phyloP scores from a whole-genome alignment of 2,329 filamentous ascomycete species.

The Phialophora chinensis region DNA sequence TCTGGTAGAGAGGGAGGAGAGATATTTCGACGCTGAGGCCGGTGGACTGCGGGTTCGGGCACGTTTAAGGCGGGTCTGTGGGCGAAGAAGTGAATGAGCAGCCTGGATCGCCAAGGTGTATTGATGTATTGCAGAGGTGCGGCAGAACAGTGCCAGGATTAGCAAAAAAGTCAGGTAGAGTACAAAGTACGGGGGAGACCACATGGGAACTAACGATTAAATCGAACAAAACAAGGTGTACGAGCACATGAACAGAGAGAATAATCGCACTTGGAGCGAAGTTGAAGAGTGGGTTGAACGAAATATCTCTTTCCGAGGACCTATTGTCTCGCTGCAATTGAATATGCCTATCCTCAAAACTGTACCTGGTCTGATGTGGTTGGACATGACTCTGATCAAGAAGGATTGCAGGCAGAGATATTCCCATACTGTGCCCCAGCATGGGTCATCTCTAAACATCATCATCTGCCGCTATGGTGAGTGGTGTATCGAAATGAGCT shows the following conservation, averaged over 20 bases:
- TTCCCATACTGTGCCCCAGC: background rate
- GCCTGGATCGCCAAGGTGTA: no score
- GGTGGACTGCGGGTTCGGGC: no score
- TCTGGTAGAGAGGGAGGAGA: background rate
- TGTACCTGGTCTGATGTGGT: background rate
- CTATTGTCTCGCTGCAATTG: background rate
- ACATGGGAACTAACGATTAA: background rate
- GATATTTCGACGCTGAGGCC: background rate
- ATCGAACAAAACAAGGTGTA: background rate
- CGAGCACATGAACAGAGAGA: background rate
- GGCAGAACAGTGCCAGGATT: background rate
- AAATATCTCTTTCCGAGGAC: background rate
- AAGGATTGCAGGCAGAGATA: background rate
- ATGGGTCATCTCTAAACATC: background rate
- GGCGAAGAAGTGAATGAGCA: background rate
- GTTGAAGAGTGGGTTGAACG: background rate
- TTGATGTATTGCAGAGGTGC: background rate
- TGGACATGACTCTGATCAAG: background rate
- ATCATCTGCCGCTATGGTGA: background rate
- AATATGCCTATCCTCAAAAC: background rate
- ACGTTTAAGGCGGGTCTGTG: background rate
- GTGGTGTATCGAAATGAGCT: no score
- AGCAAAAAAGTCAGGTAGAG: background rate
- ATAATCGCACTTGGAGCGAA: background rate
- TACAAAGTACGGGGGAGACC: background rate